These are phyloP conservation scores for Penicillium longicatenatum DNA, from an alignment of 495 filamentous ascomycete species.

Conservation along the genomic window DNA sequence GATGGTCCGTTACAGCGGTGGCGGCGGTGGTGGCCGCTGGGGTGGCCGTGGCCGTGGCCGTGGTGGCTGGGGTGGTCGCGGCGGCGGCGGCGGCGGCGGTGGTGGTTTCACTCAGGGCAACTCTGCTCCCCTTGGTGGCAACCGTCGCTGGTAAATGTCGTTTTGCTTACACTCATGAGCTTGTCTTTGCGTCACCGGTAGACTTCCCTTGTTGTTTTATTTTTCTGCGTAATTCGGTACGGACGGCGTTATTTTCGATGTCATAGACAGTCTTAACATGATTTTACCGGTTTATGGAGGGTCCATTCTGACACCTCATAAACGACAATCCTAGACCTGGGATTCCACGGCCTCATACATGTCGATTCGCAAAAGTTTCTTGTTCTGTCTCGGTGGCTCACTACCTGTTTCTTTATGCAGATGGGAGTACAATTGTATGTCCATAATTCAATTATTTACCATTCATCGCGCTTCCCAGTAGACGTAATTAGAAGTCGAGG, in stretches of 20 bases:
- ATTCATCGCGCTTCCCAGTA: neutral
- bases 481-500: neutral
- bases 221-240: constrained; percentile 43
- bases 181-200: constrained; percentile 38
- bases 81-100: constrained; percentile 56
- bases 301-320: constrained; percentile 9
- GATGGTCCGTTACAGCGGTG: constrained; percentile 91
- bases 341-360: constrained; percentile 25
- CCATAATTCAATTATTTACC: constrained; percentile 21
- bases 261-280: constrained; percentile 47
- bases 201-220: constrained; percentile 33
- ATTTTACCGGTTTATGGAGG: constrained; percentile 26
- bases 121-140: constrained; percentile 61
- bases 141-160: constrained; percentile 59
- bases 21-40: constrained; percentile 73
- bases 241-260: constrained; percentile 47
- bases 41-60: constrained; percentile 65
- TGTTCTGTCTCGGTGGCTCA: constrained; percentile 11
- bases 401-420: constrained; percentile 2
- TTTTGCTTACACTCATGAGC: constrained; percentile 27
- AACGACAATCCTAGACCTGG: constrained; percentile 18
- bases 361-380: constrained; percentile 34
- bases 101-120: constrained; percentile 64
- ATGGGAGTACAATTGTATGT: constrained; percentile 20
- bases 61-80: constrained; percentile 58